Conservation (phyloP, 352 stramenopile genomes). For the Phytophthora hibernalis region DNA sequence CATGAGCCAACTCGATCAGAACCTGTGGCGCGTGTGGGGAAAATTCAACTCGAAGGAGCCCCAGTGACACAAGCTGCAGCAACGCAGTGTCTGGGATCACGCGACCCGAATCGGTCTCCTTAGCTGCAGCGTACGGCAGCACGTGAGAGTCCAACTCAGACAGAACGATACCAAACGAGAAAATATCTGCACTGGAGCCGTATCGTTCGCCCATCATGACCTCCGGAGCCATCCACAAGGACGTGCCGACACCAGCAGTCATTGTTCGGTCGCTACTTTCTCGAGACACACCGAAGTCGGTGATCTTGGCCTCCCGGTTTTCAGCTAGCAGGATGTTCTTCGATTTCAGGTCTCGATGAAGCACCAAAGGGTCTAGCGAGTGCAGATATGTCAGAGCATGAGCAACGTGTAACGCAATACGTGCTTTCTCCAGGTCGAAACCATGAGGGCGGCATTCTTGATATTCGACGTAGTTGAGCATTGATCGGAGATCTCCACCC, state of each 20-base stretch:
- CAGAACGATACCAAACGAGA: conserved; percentile 57
- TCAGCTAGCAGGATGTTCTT: conserved; percentile 57
- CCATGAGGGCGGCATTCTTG: conserved; percentile 36
- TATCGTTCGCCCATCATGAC: conserved; percentile 57
- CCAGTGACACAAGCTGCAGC: conserved; percentile 55
- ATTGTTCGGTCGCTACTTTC: conserved; percentile 42
- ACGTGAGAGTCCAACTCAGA: conserved; percentile 54
- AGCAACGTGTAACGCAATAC: conserved; percentile 39
- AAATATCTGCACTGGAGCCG: conserved; percentile 51
- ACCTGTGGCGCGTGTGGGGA: conserved; percentile 30
- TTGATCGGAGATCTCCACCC: conserved; percentile 46
- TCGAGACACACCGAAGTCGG: conserved; percentile 57
- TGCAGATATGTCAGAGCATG: conserved; percentile 55
- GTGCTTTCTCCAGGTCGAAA: conserved; percentile 47
- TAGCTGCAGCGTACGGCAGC: conserved; percentile 33
- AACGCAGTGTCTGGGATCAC: conserved; percentile 41
- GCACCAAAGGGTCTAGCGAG: conserved; percentile 42
- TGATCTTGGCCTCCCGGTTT: conserved; percentile 44
- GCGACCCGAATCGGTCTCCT: conserved; percentile 29
- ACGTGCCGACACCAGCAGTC: conserved; percentile 46
- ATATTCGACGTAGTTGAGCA: conserved; percentile 40
- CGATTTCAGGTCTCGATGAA: conserved; percentile 67
- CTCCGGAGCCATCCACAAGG: conserved; percentile 55
- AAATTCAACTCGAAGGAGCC: conserved; percentile 44
- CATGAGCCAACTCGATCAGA: conserved; percentile 36